Percentiles rank a stretch among this genome's conserved stretches.
Conservation (phyloP, 192 early-diverging fungal genomes). For the Haplosporangium gracile region DNA sequence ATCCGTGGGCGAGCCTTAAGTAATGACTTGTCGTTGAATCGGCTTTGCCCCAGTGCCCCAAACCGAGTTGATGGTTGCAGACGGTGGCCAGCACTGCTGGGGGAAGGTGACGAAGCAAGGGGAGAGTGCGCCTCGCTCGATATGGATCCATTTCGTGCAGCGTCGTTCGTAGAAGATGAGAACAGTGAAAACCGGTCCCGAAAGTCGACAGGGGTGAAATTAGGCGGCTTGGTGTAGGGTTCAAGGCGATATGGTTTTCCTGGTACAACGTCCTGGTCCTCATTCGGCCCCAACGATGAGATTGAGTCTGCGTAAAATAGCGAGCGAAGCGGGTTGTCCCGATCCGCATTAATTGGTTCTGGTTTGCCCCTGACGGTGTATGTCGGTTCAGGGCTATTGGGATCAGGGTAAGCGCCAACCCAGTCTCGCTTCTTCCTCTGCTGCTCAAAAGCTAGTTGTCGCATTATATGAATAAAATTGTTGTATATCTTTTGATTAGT, state of each 20-base stretch:
- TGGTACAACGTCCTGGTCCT: background rate
- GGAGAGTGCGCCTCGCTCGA: background rate
- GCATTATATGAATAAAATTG: background rate
- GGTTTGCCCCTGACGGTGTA: slow-evolving; percentile 17
- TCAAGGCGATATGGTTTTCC: slow-evolving; percentile 36
- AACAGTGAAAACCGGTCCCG: slow-evolving; percentile 11
- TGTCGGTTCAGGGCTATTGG: background rate
- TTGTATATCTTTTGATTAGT: background rate
- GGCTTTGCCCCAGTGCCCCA: background rate
- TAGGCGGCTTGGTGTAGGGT: slow-evolving; percentile 39
- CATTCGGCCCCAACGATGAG: background rate
- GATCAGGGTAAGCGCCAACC: slow-evolving; percentile 45
- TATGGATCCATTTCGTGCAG: background rate
- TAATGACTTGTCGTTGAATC: slow-evolving; percentile 32
- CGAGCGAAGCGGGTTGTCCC: background rate
- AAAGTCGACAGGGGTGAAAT: slow-evolving; percentile 24
- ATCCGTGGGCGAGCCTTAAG: slow-evolving; percentile 40
- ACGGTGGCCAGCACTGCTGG: background rate
- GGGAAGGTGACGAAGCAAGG: background rate
- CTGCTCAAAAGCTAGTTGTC: slow-evolving; percentile 15
- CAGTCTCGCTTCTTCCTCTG: slow-evolving; percentile 22
- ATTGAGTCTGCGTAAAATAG: background rate
- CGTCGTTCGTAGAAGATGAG: background rate
- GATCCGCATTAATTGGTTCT: slow-evolving; percentile 8
- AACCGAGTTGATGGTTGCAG: slow-evolving; percentile 9